Base-by-base conservation (phyloP, 2,329 filamentous ascomycete genomes). In the Polychaeton citri region DNA sequence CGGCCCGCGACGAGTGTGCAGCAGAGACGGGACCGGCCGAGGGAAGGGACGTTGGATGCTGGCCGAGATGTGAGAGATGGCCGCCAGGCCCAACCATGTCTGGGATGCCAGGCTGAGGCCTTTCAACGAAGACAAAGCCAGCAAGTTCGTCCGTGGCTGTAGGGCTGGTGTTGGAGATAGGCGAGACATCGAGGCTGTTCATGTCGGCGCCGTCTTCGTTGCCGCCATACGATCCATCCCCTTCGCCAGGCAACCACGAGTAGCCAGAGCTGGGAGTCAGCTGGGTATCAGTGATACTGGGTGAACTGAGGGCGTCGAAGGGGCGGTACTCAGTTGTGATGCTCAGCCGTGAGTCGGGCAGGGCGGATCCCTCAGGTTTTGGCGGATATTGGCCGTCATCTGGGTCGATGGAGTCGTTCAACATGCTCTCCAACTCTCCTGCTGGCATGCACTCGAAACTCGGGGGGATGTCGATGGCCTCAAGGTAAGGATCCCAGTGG, bases 271-370 rank as follows among this genome's bases (percentile, higher is more conserved):
- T 28, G 24, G 24, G 24, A 15, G 24, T 28, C 15, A 28, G 24
- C 24, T 28, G 18, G 21, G n/a, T 17, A 19, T 20, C 32, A 20
- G 15, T 13, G 16, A 10, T 34, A 20, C 18, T 34, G 21, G 32
- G 18, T 15, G 31, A 19, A 33, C 31, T 33, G n/a, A n/a, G 12
- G 31, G 31, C n/a, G 31, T 33, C 31, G 10, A 34, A 5, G n/a
- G 2, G 18, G 12, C 18, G n/a, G 21, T 34, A 19, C 19, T 21
- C 15, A 17, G n/a, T 10, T 34, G 32, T 31, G 8, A 13, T n/a
- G 12, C 12, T 31, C 8, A 31, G 15, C 18, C 13, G 6, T 31
- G 8, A n/a, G 6, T n/a, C 6, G 30, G 8, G n/a, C n/a, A n/a
- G n/a, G n/a, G n/a, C n/a, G n/a, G n/a, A n/a, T n/a, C n/a, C n/a